A percentile compares a stretch with the other conserved stretches of the same genome.
These are phyloP conservation scores for Trichaptum fuscoviolaceum DNA, from an alignment of 768 basidiomycete genomes.

Conservation along the genomic window DNA sequence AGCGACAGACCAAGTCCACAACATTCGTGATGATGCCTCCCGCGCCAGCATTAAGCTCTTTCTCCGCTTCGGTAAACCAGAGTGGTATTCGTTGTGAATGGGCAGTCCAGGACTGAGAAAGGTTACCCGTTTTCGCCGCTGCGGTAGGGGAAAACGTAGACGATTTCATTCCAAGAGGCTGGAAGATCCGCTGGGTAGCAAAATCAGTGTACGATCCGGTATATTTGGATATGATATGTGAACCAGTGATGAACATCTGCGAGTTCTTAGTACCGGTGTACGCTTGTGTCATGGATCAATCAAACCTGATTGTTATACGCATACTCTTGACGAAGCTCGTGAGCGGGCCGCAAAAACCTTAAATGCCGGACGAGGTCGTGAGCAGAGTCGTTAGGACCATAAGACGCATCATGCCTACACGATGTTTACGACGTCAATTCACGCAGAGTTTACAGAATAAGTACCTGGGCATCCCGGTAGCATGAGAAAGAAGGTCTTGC, in stretches of 20 bases:
- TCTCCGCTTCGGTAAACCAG: conserved; percentile 23
- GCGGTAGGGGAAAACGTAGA: conserved; percentile 32
- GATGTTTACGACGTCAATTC: background rate
- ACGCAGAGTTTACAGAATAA: background rate
- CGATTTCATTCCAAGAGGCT: conserved; percentile 34
- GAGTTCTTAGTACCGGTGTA: background rate
- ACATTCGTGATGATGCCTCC: conserved; percentile 39
- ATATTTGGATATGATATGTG: conserved; percentile 30
- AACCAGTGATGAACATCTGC: conserved; percentile 35
- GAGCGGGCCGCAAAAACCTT: conserved; percentile 25
- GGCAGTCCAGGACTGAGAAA: conserved; percentile 29
- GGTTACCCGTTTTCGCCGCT: conserved; percentile 29
- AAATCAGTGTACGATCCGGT: conserved; percentile 33
- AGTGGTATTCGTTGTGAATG: conserved; percentile 28
- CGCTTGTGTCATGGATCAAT: background rate
- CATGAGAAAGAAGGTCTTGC: conserved; percentile 34
- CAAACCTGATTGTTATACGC: conserved; percentile 35
- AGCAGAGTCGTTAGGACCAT: conserved; percentile 24
- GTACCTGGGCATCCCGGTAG: conserved; percentile 35
- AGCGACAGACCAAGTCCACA: conserved; percentile 34
- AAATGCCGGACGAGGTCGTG: conserved; percentile 22
- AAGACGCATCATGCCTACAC: conserved; percentile 30
- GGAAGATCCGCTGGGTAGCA: conserved; percentile 36
- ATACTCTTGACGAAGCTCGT: conserved; percentile 32
- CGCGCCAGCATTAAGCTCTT: conserved; percentile 28